Conservation (phyloP, 345 rosid species). For the Rhizophora mangle region DNA sequence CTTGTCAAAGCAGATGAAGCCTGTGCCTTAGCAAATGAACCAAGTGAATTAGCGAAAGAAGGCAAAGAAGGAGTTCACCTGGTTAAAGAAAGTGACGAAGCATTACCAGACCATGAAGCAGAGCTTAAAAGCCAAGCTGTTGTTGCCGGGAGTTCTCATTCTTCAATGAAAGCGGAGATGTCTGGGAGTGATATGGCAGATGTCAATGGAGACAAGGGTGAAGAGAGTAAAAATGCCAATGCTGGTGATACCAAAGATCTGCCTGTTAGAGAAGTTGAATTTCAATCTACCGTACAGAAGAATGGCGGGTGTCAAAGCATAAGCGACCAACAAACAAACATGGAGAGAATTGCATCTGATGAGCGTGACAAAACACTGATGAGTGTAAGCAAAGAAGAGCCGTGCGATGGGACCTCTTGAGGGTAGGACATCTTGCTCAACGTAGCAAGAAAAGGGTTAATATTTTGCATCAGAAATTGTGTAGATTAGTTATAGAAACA, state of each 20-base stretch:
- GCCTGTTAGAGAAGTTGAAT: slow-evolving; percentile 17
- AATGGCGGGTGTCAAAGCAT: slow-evolving; percentile 4
- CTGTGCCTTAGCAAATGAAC: slow-evolving; percentile 12
- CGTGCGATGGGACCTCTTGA: slow-evolving; percentile 7
- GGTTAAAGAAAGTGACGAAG: background rate
- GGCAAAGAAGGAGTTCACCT: slow-evolving; percentile 19
- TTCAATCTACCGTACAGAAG: slow-evolving; percentile 25
- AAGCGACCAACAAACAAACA: slow-evolving; percentile 1
- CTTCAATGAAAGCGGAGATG: slow-evolving; percentile 16
- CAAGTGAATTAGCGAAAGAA: slow-evolving; percentile 15
- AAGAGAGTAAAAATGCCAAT: slow-evolving; percentile 28
- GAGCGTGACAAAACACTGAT: slow-evolving; percentile 20
- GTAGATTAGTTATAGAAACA: slow-evolving; percentile 21
- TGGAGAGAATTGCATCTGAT: background rate
- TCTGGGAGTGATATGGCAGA: slow-evolving; percentile 19
- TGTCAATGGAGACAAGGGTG: slow-evolving; percentile 12
- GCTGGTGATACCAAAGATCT: slow-evolving; percentile 13
- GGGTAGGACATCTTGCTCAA: slow-evolving; percentile 15
- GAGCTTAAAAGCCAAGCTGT: slow-evolving; percentile 24
- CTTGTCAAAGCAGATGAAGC: slow-evolving; percentile 30
- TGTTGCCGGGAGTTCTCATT: slow-evolving; percentile 25
- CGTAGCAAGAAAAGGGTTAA: background rate
- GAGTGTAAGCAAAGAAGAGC: slow-evolving; percentile 24
- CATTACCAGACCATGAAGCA: slow-evolving; percentile 22
- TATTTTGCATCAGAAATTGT: slow-evolving; percentile 15